Base-by-base conservation (phyloP, 106 monocot species). In the Dendrobium huoshanense region DNA sequence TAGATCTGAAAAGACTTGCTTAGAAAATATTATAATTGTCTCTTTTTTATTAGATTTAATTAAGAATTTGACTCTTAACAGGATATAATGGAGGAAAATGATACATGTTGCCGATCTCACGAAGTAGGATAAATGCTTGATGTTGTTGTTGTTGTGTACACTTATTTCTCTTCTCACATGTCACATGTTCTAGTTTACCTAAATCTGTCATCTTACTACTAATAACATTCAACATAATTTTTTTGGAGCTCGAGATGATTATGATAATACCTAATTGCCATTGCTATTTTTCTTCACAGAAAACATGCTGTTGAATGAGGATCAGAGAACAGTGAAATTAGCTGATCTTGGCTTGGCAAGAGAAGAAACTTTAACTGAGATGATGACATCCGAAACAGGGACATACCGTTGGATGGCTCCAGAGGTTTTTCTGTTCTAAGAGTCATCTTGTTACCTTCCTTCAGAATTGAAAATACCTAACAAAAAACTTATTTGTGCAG, bases 381-480 rank as follows among this genome's bases (percentile, higher is more conserved):
- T 98, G 98, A 98, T 98, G 98, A 98, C 98, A 64, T 95, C 98
- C 55, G 98, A 98, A 85, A 98, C 98, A 3, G 98, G 98, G 56
- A 98, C 98, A 67, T 98, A 98, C 77, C 84, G 98, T 44, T 98
- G 98, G 98, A 98, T 98, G 98, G 98, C 94, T n/a, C 98, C 98
- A 37, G 98, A 98, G 98, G 98, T 98, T 22, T 64, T 83, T 27
- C 48, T 51, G 20, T 17, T 76, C 49, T 49, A 76, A 72, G 44
- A 67, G 75, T 58, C 56, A 65, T 33, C 33, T 67, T 79, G 72
- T 77, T 80, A 13, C n/a, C 43, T 61, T 51, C 40, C 44, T 78
- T 72, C 72, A 68, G 45, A 33, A 78, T 41, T 31, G 3, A 13
- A 25, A 49, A 41, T 13, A 48, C 25, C 76, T 76, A 37, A 75